phyloP scores from a whole-genome alignment of 2,329 filamentous ascomycete genomes.

The Podosphaera fusca region DNA sequence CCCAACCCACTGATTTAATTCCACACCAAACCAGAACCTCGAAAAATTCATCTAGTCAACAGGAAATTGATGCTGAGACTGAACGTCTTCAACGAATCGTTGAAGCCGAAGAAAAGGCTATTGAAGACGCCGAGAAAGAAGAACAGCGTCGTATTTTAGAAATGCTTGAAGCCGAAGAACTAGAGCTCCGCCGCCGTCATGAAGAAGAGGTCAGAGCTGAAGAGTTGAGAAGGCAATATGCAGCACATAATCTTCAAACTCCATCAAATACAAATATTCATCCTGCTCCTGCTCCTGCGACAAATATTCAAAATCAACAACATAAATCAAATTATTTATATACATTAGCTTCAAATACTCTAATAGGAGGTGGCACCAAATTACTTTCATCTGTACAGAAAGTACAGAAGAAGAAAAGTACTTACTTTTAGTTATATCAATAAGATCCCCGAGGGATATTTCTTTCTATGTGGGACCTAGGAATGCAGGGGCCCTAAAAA shows the following conservation, averaged over 20 bases:
- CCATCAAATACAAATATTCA: conserved; percentile 5
- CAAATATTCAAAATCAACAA: conserved; percentile 1
- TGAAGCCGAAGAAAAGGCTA: conserved; percentile 21
- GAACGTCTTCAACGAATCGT: conserved; percentile 39
- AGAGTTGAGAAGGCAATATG: conserved; percentile 45
- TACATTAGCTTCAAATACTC: conserved; percentile 13
- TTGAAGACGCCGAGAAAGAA: conserved; percentile 30
- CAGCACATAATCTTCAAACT: conserved; percentile 15
- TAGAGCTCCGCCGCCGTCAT: conserved; percentile 30
- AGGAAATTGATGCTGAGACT: conserved; percentile 50
- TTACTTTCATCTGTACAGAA: conserved; percentile 20
- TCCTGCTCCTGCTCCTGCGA: conserved; percentile 3
- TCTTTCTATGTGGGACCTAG: too few relatives aligned
- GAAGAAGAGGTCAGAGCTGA: conserved; percentile 53
- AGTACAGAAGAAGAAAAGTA: conserved; percentile 15
- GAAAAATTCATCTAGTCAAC: conserved; percentile 16
- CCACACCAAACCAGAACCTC: conserved; percentile 6
- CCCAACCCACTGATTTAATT: conserved; percentile 5
- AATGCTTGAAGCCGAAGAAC: conserved; percentile 44
- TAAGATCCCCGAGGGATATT: too few relatives aligned
- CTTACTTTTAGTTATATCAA: conserved; percentile 5
- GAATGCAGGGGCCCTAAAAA: too few relatives aligned
- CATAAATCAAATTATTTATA: conserved; percentile 2
- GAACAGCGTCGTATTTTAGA: conserved; percentile 34
- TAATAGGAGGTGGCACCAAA: conserved; percentile 16